A percentile compares a stretch with the other conserved stretches of the same genome.
Evolutionary conservation across 2,329 filamentous ascomycete species (phyloP).

Genomic region (Westerdykella sp.): DNA sequence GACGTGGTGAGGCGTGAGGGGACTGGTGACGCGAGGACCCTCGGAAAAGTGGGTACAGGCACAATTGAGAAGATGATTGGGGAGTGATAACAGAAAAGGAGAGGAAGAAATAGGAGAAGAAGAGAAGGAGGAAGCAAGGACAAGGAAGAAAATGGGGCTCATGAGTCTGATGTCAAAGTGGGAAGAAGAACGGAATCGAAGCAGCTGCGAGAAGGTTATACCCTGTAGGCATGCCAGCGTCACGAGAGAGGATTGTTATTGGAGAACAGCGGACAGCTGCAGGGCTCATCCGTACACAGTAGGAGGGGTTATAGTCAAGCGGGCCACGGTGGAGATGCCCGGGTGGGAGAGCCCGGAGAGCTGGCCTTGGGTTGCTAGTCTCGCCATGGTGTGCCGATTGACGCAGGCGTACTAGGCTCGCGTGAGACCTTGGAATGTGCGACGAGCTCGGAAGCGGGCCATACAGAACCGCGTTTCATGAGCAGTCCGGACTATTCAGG

Average conservation of each 20-base stretch:
- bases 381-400: neutral
- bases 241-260: neutral
- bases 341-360: neutral
- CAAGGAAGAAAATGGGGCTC: no score
- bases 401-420: neutral
- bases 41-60: conserved; percentile 2
- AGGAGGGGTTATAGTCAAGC: neutral
- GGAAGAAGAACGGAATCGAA: no score
- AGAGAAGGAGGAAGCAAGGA: neutral
- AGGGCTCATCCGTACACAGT: neutral
- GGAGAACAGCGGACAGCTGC: neutral
- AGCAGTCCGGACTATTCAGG: no score
- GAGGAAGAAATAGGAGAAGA: conserved; percentile 2
- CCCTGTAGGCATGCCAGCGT: neutral
- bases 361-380: neutral
- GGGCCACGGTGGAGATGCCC: neutral
- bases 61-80: conserved; percentile 4
- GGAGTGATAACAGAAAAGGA: conserved; percentile 3
- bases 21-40: conserved; percentile 13
- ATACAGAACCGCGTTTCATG: no score
- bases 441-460: no score
- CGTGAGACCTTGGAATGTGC: neutral
- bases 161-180: no score
- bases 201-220: neutral
- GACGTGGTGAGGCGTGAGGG: conserved; percentile 14